Evolutionary conservation across 169 alveolate genomes (phyloP).

Genomic region (Plasmodium blacklocki): DNA sequence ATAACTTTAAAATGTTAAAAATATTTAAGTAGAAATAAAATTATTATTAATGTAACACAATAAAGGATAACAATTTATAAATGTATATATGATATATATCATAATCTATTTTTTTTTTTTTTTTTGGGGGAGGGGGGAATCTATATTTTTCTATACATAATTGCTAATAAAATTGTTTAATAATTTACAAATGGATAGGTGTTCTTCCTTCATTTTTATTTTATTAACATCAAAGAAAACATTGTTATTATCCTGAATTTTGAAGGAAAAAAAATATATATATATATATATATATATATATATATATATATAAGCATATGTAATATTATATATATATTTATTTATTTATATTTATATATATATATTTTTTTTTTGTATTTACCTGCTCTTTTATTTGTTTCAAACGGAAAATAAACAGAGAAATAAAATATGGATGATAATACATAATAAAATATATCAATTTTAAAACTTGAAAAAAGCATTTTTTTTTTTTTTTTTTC

Average conservation of each 20-base stretch:
- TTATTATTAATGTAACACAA: too few species aligned
- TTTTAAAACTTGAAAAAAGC: constrained; percentile 22
- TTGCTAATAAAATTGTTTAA: constrained; percentile 40
- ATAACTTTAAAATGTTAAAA: too few species aligned
- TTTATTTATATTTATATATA: neutral
- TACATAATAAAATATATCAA: constrained; percentile 50
- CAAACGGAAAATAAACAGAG: constrained; percentile 56
- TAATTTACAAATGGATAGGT: constrained; percentile 45
- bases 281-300: neutral
- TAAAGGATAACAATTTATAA: neutral
- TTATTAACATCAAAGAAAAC: constrained; percentile 21
- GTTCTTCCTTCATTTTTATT: constrained; percentile 39
- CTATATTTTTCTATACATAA: constrained; percentile 19
- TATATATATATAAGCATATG: neutral
- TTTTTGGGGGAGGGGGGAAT: neutral
- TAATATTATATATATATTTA: neutral
- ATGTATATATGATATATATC: neutral
- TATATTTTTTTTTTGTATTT: neutral
- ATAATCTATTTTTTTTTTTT: neutral
- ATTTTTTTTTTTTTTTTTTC: constrained; percentile 32
- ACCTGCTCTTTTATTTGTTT: constrained; percentile 41
- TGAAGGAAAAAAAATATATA: neutral
- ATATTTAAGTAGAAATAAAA: too few species aligned
- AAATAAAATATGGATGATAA: constrained; percentile 65
- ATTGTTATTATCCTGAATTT: constrained; percentile 15